Evolutionary conservation across 495 filamentous ascomycete species (phyloP), one percentile per base, ranked within the genome.

Genomic region (Tuber microsphaerosporum): DNA sequence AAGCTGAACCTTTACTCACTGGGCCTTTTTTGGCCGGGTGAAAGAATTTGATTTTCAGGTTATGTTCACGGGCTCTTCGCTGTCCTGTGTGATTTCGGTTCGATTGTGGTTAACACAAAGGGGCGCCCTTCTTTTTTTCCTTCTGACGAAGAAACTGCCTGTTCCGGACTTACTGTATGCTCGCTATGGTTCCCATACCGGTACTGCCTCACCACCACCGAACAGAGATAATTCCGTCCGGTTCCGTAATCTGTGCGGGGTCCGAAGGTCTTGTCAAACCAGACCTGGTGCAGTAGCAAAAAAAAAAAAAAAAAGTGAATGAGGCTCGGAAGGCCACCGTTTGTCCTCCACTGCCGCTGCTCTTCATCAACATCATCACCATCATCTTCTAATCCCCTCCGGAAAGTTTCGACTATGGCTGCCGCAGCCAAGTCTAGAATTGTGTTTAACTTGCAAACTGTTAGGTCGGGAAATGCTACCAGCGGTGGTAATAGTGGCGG

Each of bases 141-240:
- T 20, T 51, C 14, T 41, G 17, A 46, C 39, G 31, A 61, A 51
- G 37, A 48, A 31, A 75, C 12, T 17, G 19, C 22, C 56, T 19
- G 37, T 43, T 41, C 31, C 19, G 37, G 42, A 82, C 80, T 69
- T 74, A 81, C 81, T 78, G 31, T 82, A 82, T 51, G 81, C 81
- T 72, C 81, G 74, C 56, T 82, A 80, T 41, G 39, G 39, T 41
- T 5, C 39, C 39, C 39, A 56, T 56, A 51, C 20, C 7, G 22
- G 45, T 48, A 26, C 48, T n/a, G 6, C 5, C 48, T 10, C 34
- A 37, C 48, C 48, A 2, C 56, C 56, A 31, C 26, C 56, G 3
- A 61, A 31, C 56, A n/a, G 22, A 14, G 56, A 61, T 16, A 61
- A 61, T 61, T 61, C 56, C 12, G 2, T 61, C 31, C n/a, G 12